Percentiles rank a stretch among this genome's conserved stretches.
Conservation (phyloP, 2,329 filamentous ascomycete genomes). For the Colletotrichum phormii region DNA sequence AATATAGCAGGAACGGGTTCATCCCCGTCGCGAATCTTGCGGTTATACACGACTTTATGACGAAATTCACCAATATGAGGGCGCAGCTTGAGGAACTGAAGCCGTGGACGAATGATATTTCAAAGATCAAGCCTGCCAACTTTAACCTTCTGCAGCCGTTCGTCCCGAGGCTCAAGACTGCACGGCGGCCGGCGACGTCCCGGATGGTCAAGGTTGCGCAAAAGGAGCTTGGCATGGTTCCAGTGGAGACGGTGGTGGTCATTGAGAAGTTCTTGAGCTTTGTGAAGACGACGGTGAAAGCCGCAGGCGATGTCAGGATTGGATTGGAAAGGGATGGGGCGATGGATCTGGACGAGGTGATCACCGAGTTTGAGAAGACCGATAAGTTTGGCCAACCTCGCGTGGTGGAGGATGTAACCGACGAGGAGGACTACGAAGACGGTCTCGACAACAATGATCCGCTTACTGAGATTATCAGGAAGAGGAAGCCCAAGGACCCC, state of each 20-base stretch:
- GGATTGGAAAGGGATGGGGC: background rate
- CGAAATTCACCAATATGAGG: background rate
- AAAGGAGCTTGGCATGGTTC: constrained; percentile 23
- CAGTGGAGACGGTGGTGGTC: background rate
- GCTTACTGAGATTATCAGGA: background rate
- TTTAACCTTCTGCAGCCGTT: background rate
- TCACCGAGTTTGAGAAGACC: background rate
- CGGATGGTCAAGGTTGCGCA: constrained; percentile 19
- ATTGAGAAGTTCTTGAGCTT: background rate
- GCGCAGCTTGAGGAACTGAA: background rate
- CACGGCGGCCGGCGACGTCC: constrained; percentile 4
- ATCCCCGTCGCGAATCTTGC: background rate
- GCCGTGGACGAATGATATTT: background rate
- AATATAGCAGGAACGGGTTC: background rate
- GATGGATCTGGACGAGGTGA: background rate
- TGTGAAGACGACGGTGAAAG: background rate
- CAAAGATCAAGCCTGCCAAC: background rate
- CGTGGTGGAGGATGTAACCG: no score
- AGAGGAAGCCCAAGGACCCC: background rate
- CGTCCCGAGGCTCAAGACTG: constrained; percentile 9
- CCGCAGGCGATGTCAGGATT: background rate
- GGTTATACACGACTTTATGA: background rate
- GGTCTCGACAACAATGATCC: background rate
- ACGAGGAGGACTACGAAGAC: background rate
- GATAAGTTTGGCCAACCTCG: background rate